Base-by-base conservation (phyloP, 2,329 filamentous ascomycete species). In the Fusarium tanahbumbuense region DNA sequence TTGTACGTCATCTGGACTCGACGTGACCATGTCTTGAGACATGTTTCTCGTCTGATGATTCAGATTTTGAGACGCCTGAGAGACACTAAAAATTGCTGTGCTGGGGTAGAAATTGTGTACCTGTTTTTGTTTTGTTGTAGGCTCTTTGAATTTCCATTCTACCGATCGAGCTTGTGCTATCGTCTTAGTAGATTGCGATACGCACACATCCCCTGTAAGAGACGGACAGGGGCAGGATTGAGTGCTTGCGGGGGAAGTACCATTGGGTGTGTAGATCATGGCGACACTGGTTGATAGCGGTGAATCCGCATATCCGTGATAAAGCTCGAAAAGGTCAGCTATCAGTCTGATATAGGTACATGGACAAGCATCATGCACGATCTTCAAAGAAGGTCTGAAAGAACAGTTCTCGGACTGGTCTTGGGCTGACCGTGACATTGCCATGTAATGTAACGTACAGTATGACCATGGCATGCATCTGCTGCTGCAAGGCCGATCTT, bases 401-500 rank as follows among this genome's bases (percentile, higher is more conserved):
- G 9, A 53, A 42, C n/a, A 42, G 25, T 46, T 27, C 18, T 47
- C 18, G 15, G 34, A 22, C 32, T 27, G 23, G 18, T 27, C 15
- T 25, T 52, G n/a, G 22, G 18, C 32, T 12, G 32, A 25, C 32
- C 6, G 22, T 40, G 32, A 27, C 32, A 27, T 34, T 40, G 10
- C 18, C 18, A 37, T 37, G 45, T 28, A 28, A 11, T 37, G 45
- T 30, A 30, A 30, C 7, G 28, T 28, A 55, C 25, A 47, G 25
- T 44, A 60, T 44, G 22, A 20, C 16, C 32, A 58, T 59, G 28
- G 41, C 15, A 56, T 62, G 50, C 55, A 66, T 45, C 56, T 64
- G 32, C 18, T 37, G 53, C 63, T 69, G 66, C 67, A 69, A 52
- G 46, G 52, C 66, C 67, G 67, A 69, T 69, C 67, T 69, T 54